Base-by-base conservation (phyloP, 2,329 filamentous ascomycete species). In the Ophiosphaerella korrae region DNA sequence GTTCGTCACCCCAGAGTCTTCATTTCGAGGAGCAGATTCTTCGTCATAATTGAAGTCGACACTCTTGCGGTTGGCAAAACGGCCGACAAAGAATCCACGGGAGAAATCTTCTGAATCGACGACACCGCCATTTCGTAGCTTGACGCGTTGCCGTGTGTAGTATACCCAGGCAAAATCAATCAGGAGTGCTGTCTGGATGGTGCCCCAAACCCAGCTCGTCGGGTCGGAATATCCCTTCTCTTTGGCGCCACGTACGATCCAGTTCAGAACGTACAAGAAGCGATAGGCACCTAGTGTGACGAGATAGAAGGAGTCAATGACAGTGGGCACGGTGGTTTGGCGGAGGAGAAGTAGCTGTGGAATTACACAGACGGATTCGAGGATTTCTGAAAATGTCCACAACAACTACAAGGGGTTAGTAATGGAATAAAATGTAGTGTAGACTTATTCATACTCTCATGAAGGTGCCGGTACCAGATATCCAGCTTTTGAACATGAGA, bases 161-260 rank as follows among this genome's bases (percentile, higher is more conserved):
- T 97, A 97, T 1, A 97, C 92, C 92, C 92, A 97, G 32, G 91
- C 92, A 71, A 97, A 97, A 75, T 97, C 93, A 62, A 92, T 72
- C 74, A 97, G 97, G 37, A 97, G 84, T 1, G 88, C 86, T 0
- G 92, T 97, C 77, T 97, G 93, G 23, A 97, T 80, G 52, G 95
- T 78, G 48, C 93, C 93, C 66, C 96, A 97, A 54, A 95, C 84
- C 69, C 94, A 84, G 7, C 89, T 87, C 8, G 93, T 84, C 3
- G 85, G 81, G 63, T 92, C 88, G 53, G 86, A 85, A 56, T 80
- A 77, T 36, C 77, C 72, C 0, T 82, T 26, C 42, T 80, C 77
- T 8, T 80, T 78, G 64, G 89, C 85, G 51, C 80, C 82, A 29
- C 89, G 85, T 54, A 84, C 77, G 62, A 97, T 87, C 93, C 93